A percentile compares a stretch with the other conserved stretches of the same genome.
These are phyloP conservation scores for Suillus decipiens DNA, from an alignment of 768 basidiomycete species.

Conservation along the genomic window DNA sequence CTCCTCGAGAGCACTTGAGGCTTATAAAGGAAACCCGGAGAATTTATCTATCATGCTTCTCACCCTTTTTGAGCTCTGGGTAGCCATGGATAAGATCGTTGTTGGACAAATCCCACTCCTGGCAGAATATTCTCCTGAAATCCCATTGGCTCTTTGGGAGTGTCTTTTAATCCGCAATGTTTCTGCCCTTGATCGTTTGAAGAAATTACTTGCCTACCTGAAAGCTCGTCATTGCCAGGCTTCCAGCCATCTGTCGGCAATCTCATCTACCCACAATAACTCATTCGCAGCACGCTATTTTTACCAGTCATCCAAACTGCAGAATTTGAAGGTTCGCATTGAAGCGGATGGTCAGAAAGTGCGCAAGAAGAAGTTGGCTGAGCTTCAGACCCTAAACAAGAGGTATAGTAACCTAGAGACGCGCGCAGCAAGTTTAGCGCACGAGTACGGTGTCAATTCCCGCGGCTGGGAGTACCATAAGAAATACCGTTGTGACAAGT, in stretches of 20 bases:
- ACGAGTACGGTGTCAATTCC: background rate
- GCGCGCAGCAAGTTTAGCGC: background rate
- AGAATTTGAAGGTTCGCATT: slow-evolving; percentile 31
- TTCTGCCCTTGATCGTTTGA: slow-evolving; percentile 30
- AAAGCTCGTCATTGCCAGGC: slow-evolving; percentile 26
- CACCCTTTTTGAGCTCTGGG: slow-evolving; percentile 38
- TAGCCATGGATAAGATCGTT: slow-evolving; percentile 33
- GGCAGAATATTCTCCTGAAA: slow-evolving; percentile 35
- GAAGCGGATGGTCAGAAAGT: slow-evolving; percentile 26
- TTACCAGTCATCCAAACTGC: slow-evolving; percentile 21
- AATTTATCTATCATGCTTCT: slow-evolving; percentile 45
- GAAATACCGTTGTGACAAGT: slow-evolving; percentile 28
- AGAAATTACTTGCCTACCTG: slow-evolving; percentile 33
- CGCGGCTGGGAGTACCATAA: background rate
- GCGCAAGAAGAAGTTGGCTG: slow-evolving; percentile 22
- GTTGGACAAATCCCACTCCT: slow-evolving; percentile 30
- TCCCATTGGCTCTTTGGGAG: slow-evolving; percentile 29
- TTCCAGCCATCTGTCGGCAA: slow-evolving; percentile 33
- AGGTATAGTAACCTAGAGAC: too few relatives aligned
- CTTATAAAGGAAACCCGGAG: slow-evolving; percentile 40
- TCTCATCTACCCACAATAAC: slow-evolving; percentile 23
- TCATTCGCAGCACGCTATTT: slow-evolving; percentile 42
- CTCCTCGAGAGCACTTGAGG: slow-evolving; percentile 22
- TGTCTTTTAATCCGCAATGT: slow-evolving; percentile 31
- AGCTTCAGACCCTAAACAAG: background rate